Evolutionary conservation across 371 early-diverging fungal species (phyloP).

Genomic region (Lichtheimia corymbifera): DNA sequence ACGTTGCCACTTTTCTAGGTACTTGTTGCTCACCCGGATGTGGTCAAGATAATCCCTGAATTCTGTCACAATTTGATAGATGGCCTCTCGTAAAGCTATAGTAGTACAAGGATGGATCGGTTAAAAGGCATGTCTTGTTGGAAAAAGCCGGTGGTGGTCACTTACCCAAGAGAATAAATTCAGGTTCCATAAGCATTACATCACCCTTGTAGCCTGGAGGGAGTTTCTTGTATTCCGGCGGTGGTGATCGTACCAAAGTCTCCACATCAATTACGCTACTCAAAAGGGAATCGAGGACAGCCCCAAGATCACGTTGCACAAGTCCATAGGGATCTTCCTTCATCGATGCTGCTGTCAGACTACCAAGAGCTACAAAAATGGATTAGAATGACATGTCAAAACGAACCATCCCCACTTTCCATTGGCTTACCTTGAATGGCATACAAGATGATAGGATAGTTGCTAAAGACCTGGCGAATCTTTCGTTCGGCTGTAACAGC

Average conservation of each 20-base stretch:
- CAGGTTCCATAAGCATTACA: slow-evolving; percentile 23
- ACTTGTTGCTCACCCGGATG: slow-evolving; percentile 36
- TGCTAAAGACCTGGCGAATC: slow-evolving; percentile 38
- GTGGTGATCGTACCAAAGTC: slow-evolving; percentile 33
- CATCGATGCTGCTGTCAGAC: slow-evolving; percentile 47
- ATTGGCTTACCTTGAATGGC: slow-evolving; percentile 48
- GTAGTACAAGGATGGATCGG: not conserved
- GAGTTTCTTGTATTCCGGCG: slow-evolving; percentile 24
- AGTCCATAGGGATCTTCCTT: slow-evolving; percentile 56
- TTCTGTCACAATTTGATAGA: slow-evolving; percentile 50
- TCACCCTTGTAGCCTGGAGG: slow-evolving; percentile 2
- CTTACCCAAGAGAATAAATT: slow-evolving; percentile 31
- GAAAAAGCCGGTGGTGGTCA: not conserved
- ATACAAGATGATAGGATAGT: slow-evolving; percentile 46
- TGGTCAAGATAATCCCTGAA: slow-evolving; percentile 41
- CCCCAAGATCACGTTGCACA: slow-evolving; percentile 55
- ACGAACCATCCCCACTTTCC: not conserved
- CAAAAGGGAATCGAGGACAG: slow-evolving; percentile 48
- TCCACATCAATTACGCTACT: slow-evolving; percentile 42
- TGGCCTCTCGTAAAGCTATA: slow-evolving; percentile 51
- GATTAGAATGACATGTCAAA: not conserved
- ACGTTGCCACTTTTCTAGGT: slow-evolving; percentile 37
- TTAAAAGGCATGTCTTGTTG: not conserved
- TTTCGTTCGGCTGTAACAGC: slow-evolving; percentile 33
- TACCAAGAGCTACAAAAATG: slow-evolving; percentile 38